Conservation (phyloP, 1,284 basidiomycete species). For the Testicularia cyperi region DNA sequence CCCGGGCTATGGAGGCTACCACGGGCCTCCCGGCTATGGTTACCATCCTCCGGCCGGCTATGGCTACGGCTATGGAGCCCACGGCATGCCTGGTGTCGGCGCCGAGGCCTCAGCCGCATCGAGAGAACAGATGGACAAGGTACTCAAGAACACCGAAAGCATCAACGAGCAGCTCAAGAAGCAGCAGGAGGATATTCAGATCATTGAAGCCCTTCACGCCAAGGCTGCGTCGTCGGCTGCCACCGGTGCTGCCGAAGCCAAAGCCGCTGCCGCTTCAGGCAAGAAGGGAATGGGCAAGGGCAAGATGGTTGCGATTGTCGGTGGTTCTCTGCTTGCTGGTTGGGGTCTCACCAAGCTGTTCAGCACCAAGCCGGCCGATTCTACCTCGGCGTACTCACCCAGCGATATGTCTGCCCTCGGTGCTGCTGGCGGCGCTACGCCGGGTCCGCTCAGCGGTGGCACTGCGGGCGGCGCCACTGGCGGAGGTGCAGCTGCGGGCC, state of each 20-base stretch:
- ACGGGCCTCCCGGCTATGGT: too few species aligned
- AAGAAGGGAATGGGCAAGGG: slow-evolving; percentile 1
- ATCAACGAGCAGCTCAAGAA: background rate
- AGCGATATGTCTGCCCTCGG: slow-evolving; percentile 13
- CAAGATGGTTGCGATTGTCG: slow-evolving; percentile 1
- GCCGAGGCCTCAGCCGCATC: too few species aligned
- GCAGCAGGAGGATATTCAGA: slow-evolving; percentile 6
- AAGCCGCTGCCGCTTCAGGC: background rate
- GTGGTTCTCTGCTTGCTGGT: slow-evolving; percentile 2
- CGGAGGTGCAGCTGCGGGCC: background rate
- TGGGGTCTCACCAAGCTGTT: slow-evolving; percentile 11
- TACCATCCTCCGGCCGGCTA: too few species aligned
- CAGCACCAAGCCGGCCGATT: slow-evolving; percentile 23
- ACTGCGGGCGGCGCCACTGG: background rate
- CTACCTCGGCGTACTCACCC: slow-evolving; percentile 6
- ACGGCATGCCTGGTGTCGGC: too few species aligned
- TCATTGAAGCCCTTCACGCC: slow-evolving; percentile 14
- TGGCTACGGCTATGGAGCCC: too few species aligned
- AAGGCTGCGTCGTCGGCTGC: slow-evolving; percentile 4
- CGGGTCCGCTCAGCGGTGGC: background rate
- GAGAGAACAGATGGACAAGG: background rate
- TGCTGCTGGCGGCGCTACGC: slow-evolving; percentile 9
- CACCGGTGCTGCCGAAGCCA: background rate
- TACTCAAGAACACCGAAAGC: slow-evolving; percentile 1
- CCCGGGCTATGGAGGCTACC: too few species aligned